Conservation (phyloP, 768 basidiomycete species). For the Lanmaoa pseudosensibilis region DNA sequence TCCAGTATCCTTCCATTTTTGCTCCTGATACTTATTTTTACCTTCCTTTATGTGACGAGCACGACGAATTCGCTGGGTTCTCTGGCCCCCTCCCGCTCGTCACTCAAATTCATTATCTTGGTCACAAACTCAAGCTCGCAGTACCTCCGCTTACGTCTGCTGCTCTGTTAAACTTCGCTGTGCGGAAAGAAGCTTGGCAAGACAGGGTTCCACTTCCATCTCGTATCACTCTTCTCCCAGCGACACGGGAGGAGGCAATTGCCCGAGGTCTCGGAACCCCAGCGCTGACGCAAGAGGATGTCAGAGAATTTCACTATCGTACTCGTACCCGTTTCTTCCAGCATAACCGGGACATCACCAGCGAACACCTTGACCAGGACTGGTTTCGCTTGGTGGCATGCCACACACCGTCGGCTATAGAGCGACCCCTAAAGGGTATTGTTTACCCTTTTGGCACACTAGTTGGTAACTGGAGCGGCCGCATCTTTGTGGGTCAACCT, state of each 20-base stretch:
- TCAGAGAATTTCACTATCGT: conserved; percentile 38
- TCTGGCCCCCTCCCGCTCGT: conserved; percentile 36
- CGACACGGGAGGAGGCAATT: conserved; percentile 37
- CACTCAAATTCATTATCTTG: conserved; percentile 41
- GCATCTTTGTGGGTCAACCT: conserved; percentile 40
- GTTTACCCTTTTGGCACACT: conserved; percentile 46
- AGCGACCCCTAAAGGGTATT: conserved; percentile 40
- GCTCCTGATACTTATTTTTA: conserved; percentile 46
- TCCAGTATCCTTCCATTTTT: conserved; percentile 42
- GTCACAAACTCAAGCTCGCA: conserved; percentile 40
- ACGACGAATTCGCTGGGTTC: conserved; percentile 23
- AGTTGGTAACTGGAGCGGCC: conserved; percentile 48
- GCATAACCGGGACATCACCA: conserved; percentile 17
- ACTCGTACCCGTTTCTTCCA: conserved; percentile 37
- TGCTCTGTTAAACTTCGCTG: conserved; percentile 38
- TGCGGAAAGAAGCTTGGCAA: conserved; percentile 40
- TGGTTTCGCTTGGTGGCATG: conserved; percentile 50
- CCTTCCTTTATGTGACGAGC: conserved; percentile 38
- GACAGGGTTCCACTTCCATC: conserved; percentile 29
- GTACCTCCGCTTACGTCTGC: conserved; percentile 43
- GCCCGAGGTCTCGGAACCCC: conserved; percentile 31
- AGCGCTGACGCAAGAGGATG: conserved; percentile 39
- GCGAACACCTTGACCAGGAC: conserved; percentile 42
- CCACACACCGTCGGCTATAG: conserved; percentile 36
- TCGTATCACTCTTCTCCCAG: conserved; percentile 28